Conservation (phyloP, 352 stramenopile species). For the Globisporangium polare region DNA sequence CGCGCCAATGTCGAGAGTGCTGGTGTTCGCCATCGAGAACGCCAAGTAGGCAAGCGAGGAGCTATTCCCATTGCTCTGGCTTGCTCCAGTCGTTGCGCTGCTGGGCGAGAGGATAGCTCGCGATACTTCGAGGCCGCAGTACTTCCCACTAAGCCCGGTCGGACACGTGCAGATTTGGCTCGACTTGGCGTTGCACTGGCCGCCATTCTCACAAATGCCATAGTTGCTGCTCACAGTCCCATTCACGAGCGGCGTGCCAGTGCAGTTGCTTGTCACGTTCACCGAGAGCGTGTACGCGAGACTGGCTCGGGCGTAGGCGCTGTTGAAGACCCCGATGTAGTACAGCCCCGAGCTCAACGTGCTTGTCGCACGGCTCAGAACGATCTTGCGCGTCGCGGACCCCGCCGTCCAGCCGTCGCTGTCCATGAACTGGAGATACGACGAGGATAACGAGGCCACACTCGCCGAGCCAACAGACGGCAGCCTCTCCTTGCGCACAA, state of each 20-base stretch:
- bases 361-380: constrained; percentile 49
- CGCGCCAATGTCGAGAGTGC: constrained; percentile 34
- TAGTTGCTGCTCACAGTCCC: constrained; percentile 14
- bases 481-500: constrained; percentile 62
- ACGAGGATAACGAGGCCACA: not conserved
- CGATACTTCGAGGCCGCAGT: constrained; percentile 34
- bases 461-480: constrained; percentile 25
- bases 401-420: constrained; percentile 40
- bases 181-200: constrained; percentile 40
- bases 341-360: constrained; percentile 71
- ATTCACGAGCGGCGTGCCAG: constrained; percentile 3
- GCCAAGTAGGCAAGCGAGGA: constrained; percentile 22
- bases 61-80: not conserved
- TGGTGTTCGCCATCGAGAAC: constrained; percentile 21
- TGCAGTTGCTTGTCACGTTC: constrained; percentile 45
- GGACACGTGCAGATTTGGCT: constrained; percentile 51
- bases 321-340: constrained; percentile 76
- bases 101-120: constrained; percentile 14
- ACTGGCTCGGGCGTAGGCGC: constrained; percentile 42
- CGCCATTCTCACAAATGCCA: constrained; percentile 42
- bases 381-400: constrained; percentile 39
- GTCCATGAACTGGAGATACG: constrained; percentile 54
- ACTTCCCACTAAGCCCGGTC: constrained; percentile 31
- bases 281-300: constrained; percentile 55
- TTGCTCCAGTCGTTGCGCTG: not conserved